Percentiles rank a stretch among this genome's conserved stretches.
Conservation (phyloP, 1,139 yeast species). For the Suhomyces maxii region DNA sequence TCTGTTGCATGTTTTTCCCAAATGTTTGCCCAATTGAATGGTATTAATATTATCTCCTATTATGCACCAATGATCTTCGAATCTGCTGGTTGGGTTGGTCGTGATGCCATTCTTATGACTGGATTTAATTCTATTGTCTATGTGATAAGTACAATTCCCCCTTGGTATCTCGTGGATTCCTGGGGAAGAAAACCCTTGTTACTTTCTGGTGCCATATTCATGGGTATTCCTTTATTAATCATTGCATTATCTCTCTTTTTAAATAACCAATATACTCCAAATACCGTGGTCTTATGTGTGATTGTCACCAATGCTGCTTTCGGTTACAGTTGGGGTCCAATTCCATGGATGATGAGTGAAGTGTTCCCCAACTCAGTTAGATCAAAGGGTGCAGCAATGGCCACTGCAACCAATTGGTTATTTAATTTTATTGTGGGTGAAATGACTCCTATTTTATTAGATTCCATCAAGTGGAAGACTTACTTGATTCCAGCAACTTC, state of each 20-base stretch:
- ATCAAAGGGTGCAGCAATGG: conserved; percentile 87
- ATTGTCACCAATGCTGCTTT: conserved; percentile 80
- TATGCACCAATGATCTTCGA: conserved; percentile 94
- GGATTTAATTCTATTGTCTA: conserved; percentile 84
- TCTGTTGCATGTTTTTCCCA: conserved; percentile 89
- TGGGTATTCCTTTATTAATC: conserved; percentile 68
- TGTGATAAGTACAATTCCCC: conserved; percentile 75
- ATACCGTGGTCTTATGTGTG: conserved; percentile 71
- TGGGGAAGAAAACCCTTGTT: conserved; percentile 91
- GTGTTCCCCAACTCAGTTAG: conserved; percentile 86
- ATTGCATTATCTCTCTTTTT: conserved; percentile 69
- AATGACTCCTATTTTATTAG: conserved; percentile 83
- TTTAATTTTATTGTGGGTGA: conserved; percentile 91
- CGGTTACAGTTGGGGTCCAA: conserved; percentile 92
- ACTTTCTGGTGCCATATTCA: conserved; percentile 71
- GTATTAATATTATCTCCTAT: conserved; percentile 88
- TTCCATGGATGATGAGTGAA: conserved; percentile 93
- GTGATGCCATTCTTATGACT: conserved; percentile 87
- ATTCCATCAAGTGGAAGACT: conserved; percentile 72
- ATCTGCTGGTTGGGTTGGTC: conserved; percentile 92
- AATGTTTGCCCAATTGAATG: conserved; percentile 89
- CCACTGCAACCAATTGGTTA: conserved; percentile 95
- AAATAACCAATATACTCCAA: conserved; percentile 63
- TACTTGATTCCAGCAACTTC: conserved; percentile 80
- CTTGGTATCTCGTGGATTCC: conserved; percentile 85